Base-by-base conservation (phyloP, 352 stramenopile genomes). In the Pythium sukuiense region DNA sequence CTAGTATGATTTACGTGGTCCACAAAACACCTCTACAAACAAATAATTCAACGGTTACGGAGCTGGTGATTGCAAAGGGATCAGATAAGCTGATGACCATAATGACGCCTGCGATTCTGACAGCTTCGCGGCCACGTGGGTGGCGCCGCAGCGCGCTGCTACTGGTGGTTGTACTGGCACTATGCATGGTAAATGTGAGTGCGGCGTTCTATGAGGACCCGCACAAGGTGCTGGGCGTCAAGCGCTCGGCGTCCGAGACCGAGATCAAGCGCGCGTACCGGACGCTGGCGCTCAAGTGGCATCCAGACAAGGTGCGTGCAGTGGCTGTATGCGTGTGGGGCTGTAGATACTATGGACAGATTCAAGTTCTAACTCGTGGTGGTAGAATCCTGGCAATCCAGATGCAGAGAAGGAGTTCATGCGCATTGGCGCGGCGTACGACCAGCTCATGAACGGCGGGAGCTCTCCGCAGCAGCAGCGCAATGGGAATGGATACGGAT, bases 191-290 rank as follows among this genome's bases (percentile, higher is more conserved):
- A 0, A 26, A 30, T 61, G 45, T 32, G 43, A 30, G 43, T 43
- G 0, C 45, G 30, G 14, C 58, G 14, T 76, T 71, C 43, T 62
- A 70, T 1, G 88, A 96, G 58, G 87, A 95, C 61, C 82, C 85
- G 58, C 87, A 92, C 72, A 79, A 76, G 57, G 83, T 91, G 57
- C 72, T 95, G 54, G 85, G 83, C 9, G 57, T 95, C 24, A 62
- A 63, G 57, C 77, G 76, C 5, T 83, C 79, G 29, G 83, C 87
- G 7, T 85, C 85, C 7, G 84, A 93, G 58, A 73, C 53, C 52
- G 84, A 93, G 65, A 88, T 95, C 73, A 93, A 93, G 71, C 83
- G 83, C 55, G 87, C 87, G 30, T 97, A 97, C 60, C 79, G 88
- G 5, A 74, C 81, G 43, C 66, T 97, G 30, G 89, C 91, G 29